Base-by-base conservation (phyloP, 129 eudicot genomes). In the Deinandra increscens region DNA sequence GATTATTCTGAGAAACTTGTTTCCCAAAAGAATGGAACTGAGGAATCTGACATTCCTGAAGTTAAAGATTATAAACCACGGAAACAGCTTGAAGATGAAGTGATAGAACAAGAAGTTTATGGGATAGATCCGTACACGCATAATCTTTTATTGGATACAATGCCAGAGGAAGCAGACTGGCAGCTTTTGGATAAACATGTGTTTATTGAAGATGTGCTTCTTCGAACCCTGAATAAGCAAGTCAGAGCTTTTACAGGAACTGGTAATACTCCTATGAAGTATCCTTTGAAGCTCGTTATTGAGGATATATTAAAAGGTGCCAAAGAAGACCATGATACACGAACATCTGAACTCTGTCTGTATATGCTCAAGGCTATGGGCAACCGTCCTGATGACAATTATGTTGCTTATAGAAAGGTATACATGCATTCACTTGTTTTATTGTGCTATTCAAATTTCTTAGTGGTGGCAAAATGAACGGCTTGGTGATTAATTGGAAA, bases 41-140 rank as follows among this genome's bases (percentile, higher is more conserved):
- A 93, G 81, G 97, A 89, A 77, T 83, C 96, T 14, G 98, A 93
- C 67, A 93, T 89, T 55, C 99, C 99, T 26, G 99, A 93, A 79
- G 90, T 93, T 29, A 93, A 89, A 77, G 97, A 89, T 31, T 89
- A 78, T 69, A 93, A 89, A 75, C 99, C 97, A 33, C 82, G 97
- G 58, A 93, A 93, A 71, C 84, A 76, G 72, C 95, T 89, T 67
- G 99, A 95, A 60, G 86, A 86, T 66, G 97, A 93, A 82, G 99
- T 93, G 60, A 78, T 93, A 19, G 99, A 93, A 82, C 97, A 93
- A 72, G 98, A 93, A 86, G 99, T 93, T 22, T 93, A 89, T 71
- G 99, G 99, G 60, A 89, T 93, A 60, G 99, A 93, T 82, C 99
- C 99, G 4, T 93, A 89, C 71, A 93, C 99, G 38, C 95, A 93